phyloP scores from a whole-genome alignment of 1,139 yeast genomes.

The Taphrina sp. region DNA sequence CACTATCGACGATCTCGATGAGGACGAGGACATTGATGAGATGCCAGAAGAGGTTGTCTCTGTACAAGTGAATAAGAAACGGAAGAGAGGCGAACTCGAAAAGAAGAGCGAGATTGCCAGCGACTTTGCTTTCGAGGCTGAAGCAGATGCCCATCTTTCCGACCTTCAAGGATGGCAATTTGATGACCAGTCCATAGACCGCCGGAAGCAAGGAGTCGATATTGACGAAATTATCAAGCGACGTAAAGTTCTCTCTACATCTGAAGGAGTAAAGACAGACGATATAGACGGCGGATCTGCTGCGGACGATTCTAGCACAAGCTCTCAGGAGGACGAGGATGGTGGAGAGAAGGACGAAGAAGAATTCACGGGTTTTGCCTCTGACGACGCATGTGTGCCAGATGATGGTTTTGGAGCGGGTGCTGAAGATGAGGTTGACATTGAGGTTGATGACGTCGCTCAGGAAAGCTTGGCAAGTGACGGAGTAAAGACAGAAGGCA shows the following conservation, averaged over 20 bases:
- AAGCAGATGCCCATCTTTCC: conserved; percentile 61
- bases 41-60: conserved; percentile 13
- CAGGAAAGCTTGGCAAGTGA: conserved; percentile 37
- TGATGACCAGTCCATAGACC: conserved; percentile 49
- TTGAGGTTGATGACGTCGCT: conserved; percentile 43
- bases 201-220: conserved; percentile 56
- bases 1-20: conserved; percentile 19
- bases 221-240: conserved; percentile 79
- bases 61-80: conserved; percentile 2
- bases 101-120: conserved; percentile 49
- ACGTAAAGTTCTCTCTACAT: conserved; percentile 44
- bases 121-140: conserved; percentile 71
- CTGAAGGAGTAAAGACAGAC: conserved; percentile 29
- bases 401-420: conserved; percentile 40
- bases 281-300: conserved; percentile 46
- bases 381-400: conserved; percentile 43
- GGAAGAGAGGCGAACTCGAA: conserved; percentile 41
- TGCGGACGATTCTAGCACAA: conserved; percentile 46
- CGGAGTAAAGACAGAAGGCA: conserved; percentile 42
- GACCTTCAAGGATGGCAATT: conserved; percentile 83
- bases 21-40: conserved; percentile 26
- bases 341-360: conserved; percentile 42
- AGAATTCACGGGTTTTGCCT: conserved; percentile 47
- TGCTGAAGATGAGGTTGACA: conserved; percentile 43
- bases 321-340: conserved; percentile 46